A percentile compares a stretch with the other conserved stretches of the same genome.
These are phyloP conservation scores for Ganoderma leucocontextum DNA, from an alignment of 1,284 basidiomycete genomes.

Conservation along the genomic window DNA sequence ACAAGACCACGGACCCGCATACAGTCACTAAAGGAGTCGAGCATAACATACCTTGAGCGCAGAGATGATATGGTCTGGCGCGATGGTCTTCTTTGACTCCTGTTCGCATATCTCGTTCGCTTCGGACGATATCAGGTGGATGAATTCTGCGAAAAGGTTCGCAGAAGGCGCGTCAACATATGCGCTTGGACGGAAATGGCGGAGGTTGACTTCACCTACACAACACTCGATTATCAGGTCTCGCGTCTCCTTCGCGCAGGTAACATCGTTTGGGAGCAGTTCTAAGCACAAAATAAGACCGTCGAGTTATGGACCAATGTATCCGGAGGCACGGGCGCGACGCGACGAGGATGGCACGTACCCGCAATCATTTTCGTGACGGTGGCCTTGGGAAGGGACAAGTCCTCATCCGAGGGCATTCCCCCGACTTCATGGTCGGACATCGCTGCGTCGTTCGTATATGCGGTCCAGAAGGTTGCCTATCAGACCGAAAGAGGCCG, in stretches of 20 bases:
- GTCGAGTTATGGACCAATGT: background rate
- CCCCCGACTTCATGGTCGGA: constrained; percentile 85
- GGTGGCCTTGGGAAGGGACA: constrained; percentile 96
- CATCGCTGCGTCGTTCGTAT: constrained; percentile 55
- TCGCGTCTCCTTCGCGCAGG: constrained; percentile 94
- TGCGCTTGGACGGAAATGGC: constrained; percentile 21
- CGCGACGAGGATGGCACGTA: constrained; percentile 46
- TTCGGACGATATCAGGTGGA: constrained; percentile 96
- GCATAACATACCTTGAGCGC: constrained; percentile 78
- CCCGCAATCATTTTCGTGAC: constrained; percentile 97
- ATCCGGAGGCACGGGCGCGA: constrained; percentile 6
- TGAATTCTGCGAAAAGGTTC: constrained; percentile 80
- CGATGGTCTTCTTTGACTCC: constrained; percentile 99
- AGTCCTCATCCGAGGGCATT: constrained; percentile 82
- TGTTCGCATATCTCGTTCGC: constrained; percentile 98
- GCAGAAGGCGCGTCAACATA: constrained; percentile 21
- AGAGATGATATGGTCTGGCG: constrained; percentile 95
- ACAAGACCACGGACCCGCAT: constrained; percentile 4
- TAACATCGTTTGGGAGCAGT: constrained; percentile 88
- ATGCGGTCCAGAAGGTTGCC: constrained; percentile 12
- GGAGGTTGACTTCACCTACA: constrained; percentile 76
- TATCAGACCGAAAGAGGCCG: constrained; percentile 5
- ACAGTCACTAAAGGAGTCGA: background rate
- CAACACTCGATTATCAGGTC: constrained; percentile 98
- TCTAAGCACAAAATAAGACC: constrained; percentile 59